Evolutionary conservation across 2,329 filamentous ascomycete genomes (phyloP).

Genomic region (Trichoderma polysporum): DNA sequence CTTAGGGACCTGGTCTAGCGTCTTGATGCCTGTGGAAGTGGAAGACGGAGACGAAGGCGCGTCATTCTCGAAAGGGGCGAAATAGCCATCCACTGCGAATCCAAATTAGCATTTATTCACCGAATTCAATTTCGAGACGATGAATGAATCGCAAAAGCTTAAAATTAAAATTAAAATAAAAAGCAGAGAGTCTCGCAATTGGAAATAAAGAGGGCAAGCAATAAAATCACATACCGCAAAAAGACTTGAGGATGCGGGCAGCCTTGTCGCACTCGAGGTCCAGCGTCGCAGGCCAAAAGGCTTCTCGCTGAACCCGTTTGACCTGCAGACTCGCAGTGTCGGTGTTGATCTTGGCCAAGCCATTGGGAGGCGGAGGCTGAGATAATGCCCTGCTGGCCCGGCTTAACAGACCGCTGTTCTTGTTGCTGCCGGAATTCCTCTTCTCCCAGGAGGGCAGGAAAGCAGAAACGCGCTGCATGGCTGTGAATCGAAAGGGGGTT

Average conservation of each 20-base stretch:
- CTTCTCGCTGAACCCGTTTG: slow-evolving; percentile 51
- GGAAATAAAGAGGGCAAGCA: too few relatives aligned
- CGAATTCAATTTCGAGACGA: not conserved
- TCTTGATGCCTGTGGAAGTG: slow-evolving; percentile 43
- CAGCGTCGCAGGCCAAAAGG: slow-evolving; percentile 81
- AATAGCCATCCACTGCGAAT: slow-evolving; percentile 54
- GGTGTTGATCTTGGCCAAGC: slow-evolving; percentile 36
- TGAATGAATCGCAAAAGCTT: not conserved
- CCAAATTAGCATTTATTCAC: not conserved
- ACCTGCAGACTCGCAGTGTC: slow-evolving; percentile 34
- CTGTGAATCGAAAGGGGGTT: slow-evolving; percentile 25
- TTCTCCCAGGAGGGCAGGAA: slow-evolving; percentile 48
- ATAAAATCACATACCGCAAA: slow-evolving; percentile 66
- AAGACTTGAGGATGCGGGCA: slow-evolving; percentile 82
- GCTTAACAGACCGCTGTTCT: slow-evolving; percentile 39
- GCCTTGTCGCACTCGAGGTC: slow-evolving; percentile 92
- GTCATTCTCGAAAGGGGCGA: slow-evolving; percentile 41
- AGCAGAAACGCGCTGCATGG: slow-evolving; percentile 46
- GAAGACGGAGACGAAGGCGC: slow-evolving; percentile 31
- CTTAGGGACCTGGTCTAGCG: slow-evolving; percentile 59
- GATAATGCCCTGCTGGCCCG: slow-evolving; percentile 47
- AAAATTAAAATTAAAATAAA: not conserved
- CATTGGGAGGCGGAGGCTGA: slow-evolving; percentile 25
- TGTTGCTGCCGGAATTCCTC: slow-evolving; percentile 38
- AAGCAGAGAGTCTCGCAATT: too few relatives aligned